Evolutionary conservation across 345 rosid species (phyloP).

Genomic region (Murraya koenigii): DNA sequence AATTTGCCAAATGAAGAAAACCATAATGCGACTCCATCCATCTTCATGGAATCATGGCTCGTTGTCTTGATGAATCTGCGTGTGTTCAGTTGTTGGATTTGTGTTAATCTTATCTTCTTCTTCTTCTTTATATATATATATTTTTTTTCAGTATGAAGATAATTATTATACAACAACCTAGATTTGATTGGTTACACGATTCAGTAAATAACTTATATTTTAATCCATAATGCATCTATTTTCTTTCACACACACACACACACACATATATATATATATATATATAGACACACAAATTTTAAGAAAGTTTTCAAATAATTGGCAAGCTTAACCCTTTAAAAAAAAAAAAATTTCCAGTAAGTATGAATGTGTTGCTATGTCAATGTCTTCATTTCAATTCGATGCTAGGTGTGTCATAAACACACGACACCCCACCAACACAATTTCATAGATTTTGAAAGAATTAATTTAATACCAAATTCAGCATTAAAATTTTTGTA

Average conservation of each 20-base stretch:
- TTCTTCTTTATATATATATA: too few species aligned
- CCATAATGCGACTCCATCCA: not conserved
- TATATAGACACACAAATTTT: too few species aligned
- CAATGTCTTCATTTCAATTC: not conserved
- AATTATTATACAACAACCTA: not conserved
- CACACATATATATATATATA: too few species aligned
- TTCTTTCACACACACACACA: too few species aligned
- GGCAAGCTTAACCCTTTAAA: not conserved
- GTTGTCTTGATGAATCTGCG: not conserved
- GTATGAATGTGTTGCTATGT: not conserved
- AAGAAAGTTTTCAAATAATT: too few species aligned
- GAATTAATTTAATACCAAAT: not conserved
- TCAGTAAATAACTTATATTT: too few species aligned
- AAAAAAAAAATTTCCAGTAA: too few species aligned
- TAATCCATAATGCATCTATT: not conserved
- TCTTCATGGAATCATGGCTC: not conserved
- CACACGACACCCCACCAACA: not conserved
- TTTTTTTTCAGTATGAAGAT: not conserved
- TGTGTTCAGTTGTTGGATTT: not conserved
- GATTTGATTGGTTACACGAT: not conserved
- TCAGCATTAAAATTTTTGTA: not conserved
- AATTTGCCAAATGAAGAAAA: not conserved
- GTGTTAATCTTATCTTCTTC: not conserved
- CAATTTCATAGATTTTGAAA: not conserved
- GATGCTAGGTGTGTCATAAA: not conserved